A percentile compares a stretch with the other conserved stretches of the same genome.
Conservation (phyloP, 306 rosid species). For the Vigna hirtella region DNA sequence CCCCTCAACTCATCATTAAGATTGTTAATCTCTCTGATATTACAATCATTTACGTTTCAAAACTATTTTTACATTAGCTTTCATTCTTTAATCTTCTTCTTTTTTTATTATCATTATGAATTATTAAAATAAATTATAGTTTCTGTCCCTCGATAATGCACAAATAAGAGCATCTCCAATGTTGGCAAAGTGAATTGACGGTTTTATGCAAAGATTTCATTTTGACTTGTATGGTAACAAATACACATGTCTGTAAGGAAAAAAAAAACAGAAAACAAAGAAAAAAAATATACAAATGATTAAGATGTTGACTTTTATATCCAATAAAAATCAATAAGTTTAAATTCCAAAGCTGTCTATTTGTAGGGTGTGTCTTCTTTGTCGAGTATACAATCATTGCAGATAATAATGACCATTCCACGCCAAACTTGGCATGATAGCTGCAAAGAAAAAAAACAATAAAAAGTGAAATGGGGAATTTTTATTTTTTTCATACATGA, state of each 20-base stretch:
- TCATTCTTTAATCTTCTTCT: background rate
- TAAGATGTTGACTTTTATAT: slow-evolving; percentile 57
- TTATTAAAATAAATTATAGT: background rate
- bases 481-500: background rate
- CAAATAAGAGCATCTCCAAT: background rate
- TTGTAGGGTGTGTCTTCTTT: slow-evolving; percentile 54
- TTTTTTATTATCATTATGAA: background rate
- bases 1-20: no score
- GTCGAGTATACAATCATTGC: slow-evolving; percentile 48
- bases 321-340: slow-evolving; percentile 41
- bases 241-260: background rate
- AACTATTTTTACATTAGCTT: no score
- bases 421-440: slow-evolving; percentile 56
- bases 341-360: slow-evolving; percentile 49
- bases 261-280: slow-evolving; percentile 10
- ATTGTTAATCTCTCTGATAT: no score
- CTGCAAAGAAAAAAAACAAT: slow-evolving; percentile 11
- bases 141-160: background rate
- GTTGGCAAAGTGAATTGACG: background rate
- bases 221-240: slow-evolving; percentile 21
- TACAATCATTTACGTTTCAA: no score
- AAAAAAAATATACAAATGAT: slow-evolving; percentile 49
- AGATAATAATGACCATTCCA: slow-evolving; percentile 55
- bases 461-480: background rate
- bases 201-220: slow-evolving; percentile 16